phyloP scores from a whole-genome alignment of 345 rosid species.

The Syzygium oleosum region DNA sequence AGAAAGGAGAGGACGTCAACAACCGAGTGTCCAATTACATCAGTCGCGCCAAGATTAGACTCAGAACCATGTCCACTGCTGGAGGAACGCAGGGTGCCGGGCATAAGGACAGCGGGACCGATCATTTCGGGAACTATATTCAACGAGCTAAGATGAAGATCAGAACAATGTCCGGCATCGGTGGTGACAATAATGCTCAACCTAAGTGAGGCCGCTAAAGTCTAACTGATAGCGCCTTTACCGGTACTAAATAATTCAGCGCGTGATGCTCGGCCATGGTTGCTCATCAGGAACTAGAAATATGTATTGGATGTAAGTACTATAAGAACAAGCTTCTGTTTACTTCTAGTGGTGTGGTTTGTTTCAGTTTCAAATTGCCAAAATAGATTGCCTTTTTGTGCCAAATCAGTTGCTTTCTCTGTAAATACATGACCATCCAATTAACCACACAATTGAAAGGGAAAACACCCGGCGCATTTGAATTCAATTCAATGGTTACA shows the following conservation, averaged over 20 bases:
- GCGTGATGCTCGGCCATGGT: not conserved
- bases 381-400: not conserved
- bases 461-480: not conserved
- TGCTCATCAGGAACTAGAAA: not conserved
- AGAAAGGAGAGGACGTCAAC: not conserved
- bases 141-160: constrained; percentile 15
- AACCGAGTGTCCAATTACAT: constrained; percentile 19
- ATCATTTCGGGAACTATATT: constrained; percentile 17
- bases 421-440: not conserved
- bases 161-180: constrained; percentile 8
- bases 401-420: not conserved
- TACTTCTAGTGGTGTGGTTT: not conserved
- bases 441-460: not conserved
- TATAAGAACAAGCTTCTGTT: not conserved
- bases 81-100: constrained; percentile 1
- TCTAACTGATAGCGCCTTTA: not conserved
- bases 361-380: not conserved
- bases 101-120: constrained; percentile 1
- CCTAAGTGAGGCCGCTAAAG: constrained; percentile 4
- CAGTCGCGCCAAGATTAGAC: constrained; percentile 10
- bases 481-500: not conserved
- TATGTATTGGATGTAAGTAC: not conserved
- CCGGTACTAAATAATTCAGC: not conserved
- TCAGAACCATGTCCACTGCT: constrained; percentile 5
- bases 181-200: constrained; percentile 1